Percentiles rank a stretch among this genome's conserved stretches.
These are phyloP conservation scores for Cicer yamashitae DNA, from an alignment of 306 rosid species.

Conservation along the genomic window DNA sequence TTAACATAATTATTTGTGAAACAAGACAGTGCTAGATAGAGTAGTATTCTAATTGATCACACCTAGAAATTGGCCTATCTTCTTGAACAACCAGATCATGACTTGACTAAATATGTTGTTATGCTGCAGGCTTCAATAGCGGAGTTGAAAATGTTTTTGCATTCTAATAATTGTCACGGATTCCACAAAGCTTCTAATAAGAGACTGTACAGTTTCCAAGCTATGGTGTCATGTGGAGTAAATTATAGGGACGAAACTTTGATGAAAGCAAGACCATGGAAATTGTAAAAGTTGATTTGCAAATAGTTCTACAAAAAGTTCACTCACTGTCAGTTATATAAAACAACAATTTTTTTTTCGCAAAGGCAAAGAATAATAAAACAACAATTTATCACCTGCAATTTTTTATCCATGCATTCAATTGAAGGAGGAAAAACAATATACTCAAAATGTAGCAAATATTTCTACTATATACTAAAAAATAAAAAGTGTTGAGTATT, in stretches of 20 bases:
- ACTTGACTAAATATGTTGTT: background rate
- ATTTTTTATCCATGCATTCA: slow-evolving; percentile 22
- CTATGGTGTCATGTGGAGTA: background rate
- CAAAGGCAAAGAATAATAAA: background rate
- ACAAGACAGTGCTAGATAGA: slow-evolving; percentile 4
- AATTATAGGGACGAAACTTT: background rate
- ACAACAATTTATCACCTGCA: slow-evolving; percentile 16
- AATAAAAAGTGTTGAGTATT: slow-evolving; percentile 10
- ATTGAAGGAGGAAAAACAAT: slow-evolving; percentile 19
- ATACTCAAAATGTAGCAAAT: slow-evolving; percentile 36
- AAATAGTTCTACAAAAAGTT: slow-evolving; percentile 10
- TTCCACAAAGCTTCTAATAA: slow-evolving; percentile 13
- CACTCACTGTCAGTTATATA: background rate
- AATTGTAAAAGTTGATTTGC: slow-evolving; percentile 16
- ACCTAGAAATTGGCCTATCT: slow-evolving; percentile 1
- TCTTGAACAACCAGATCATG: slow-evolving; percentile 2
- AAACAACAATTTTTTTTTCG: slow-evolving; percentile 13
- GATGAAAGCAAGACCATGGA: slow-evolving; percentile 14
- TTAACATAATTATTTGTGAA: slow-evolving; percentile 27
- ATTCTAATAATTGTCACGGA: slow-evolving; percentile 6
- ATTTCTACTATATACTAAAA: slow-evolving; percentile 26
- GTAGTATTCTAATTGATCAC: background rate
- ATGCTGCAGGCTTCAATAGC: background rate
- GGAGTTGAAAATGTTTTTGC: slow-evolving; percentile 23
- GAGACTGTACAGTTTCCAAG: slow-evolving; percentile 5